These are phyloP conservation scores for Thuja plicata DNA, from an alignment of 83 land plant species.

Conservation along the genomic window DNA sequence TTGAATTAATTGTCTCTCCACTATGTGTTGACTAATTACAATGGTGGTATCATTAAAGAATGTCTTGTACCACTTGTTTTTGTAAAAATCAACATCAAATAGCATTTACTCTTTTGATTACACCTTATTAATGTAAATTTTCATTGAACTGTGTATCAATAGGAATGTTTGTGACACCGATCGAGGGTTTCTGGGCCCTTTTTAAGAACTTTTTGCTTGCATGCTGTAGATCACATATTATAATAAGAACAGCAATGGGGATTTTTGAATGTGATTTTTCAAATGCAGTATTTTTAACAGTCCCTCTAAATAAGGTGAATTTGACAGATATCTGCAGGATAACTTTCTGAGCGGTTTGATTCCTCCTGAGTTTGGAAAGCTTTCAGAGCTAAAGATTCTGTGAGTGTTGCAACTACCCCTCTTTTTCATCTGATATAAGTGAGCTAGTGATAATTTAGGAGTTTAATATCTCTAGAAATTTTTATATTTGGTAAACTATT, in stretches of 20 bases:
- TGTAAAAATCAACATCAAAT: not conserved
- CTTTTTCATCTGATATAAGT: not conserved
- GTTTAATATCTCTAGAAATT: not conserved
- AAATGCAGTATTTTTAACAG: not conserved
- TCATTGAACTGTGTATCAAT: too few species aligned
- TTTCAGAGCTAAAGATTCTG: conserved; percentile 44
- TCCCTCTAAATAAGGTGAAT: not conserved
- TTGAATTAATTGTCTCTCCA: not conserved
- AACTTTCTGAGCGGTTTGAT: conserved; percentile 56
- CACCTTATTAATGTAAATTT: not conserved
- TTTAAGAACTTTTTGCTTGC: not conserved
- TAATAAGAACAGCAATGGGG: not conserved
- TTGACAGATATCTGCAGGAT: conserved; percentile 54
- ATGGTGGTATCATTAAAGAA: not conserved
- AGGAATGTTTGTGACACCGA: too few species aligned
- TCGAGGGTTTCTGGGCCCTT: not conserved
- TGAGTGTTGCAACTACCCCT: conserved; percentile 22
- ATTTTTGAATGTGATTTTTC: not conserved
- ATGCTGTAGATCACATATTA: not conserved
- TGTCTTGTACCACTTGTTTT: not conserved
- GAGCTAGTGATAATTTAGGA: not conserved
- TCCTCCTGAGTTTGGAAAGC: conserved; percentile 58
- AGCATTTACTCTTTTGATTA: not conserved
- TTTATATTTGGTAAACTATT: not conserved
- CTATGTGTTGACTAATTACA: not conserved